Base-by-base conservation (phyloP, 331 rosid genomes). In the Spiraea crenata region DNA sequence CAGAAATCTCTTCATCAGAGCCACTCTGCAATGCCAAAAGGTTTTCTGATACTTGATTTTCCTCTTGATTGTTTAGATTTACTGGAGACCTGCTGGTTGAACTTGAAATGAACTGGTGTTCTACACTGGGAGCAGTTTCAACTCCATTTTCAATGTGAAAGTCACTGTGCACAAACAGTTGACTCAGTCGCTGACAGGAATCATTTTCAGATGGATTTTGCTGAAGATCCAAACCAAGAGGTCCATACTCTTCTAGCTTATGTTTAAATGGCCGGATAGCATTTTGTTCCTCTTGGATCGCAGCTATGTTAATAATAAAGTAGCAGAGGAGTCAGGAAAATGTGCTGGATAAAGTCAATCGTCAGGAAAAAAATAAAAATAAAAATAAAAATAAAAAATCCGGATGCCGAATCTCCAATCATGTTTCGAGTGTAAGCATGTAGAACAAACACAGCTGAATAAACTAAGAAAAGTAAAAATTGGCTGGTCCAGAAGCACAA, bases 21-120 rank as follows among this genome's bases (percentile, higher is more conserved):
- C 85, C 84, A 74, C 79, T 83, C 80, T 74, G 76, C 60, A 86
- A 69, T 51, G 82, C 86, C 1, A 89, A 88, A 38, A 93, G 87
- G 74, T 77, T 82, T 67, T 72, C 81, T 6, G 77, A 77, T 56
- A 80, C 87, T 20, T 35, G 71, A 68, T 57, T 81, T 63, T 81
- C 82, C 76, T 83, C 86, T 37, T 45, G 78, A 73, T 74, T 86
- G 82, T 76, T 89, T 77, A 69, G 82, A 76, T 71, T 71, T 44
- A 52, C 78, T 0, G 83, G 86, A 70, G 91, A 85, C 77, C 72
- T 77, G 72, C 77, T 71, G 41, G 80, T 74, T 52, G 69, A 80
- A 74, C 86, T 83, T 9, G 90, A 84, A 79, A 93, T 82, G 80
- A 91, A 95, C 72, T 89, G 96, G 79, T 80, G 93, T 69, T 91